phyloP scores from a whole-genome alignment of 352 stramenopile species.

The Globisporangium emineosum region DNA sequence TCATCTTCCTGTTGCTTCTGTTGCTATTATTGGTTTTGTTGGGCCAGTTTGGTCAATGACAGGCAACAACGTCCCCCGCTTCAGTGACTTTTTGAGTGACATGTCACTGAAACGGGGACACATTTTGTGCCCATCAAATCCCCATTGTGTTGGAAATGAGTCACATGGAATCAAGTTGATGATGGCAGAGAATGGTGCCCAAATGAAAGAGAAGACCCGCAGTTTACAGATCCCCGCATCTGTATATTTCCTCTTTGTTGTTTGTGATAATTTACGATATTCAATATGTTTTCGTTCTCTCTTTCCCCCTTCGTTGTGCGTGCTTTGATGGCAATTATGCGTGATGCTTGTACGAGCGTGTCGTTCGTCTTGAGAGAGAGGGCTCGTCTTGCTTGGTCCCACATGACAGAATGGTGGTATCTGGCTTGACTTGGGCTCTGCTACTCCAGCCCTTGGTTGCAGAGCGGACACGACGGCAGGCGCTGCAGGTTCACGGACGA shows the following conservation, averaged over 20 bases:
- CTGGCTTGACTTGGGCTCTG: not conserved
- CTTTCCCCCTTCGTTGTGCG: not conserved
- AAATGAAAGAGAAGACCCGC: not conserved
- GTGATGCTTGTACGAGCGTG: slow-evolving; percentile 1
- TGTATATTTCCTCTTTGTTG: not conserved
- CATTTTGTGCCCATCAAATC: not conserved
- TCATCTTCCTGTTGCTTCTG: slow-evolving; percentile 7
- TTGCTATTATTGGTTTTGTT: not conserved
- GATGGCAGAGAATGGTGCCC: too few relatives aligned
- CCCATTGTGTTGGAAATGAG: not conserved
- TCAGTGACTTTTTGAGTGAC: not conserved
- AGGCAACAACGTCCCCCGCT: not conserved
- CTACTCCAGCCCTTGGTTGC: slow-evolving; percentile 79
- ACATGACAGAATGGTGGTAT: not conserved
- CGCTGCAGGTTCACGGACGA: slow-evolving; percentile 68
- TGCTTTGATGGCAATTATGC: not conserved
- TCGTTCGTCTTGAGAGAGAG: not conserved
- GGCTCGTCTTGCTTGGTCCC: not conserved
- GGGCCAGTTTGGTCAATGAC: not conserved
- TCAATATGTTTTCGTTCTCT: not conserved
- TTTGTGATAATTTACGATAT: not conserved
- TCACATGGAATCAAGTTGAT: not conserved
- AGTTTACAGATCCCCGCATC: not conserved
- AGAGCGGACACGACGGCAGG: slow-evolving; percentile 73
- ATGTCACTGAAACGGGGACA: not conserved